Percentiles rank a stretch among this genome's conserved stretches.
Evolutionary conservation across 2,329 filamentous ascomycete genomes (phyloP).

Genomic region (Aureobasidium sp.): DNA sequence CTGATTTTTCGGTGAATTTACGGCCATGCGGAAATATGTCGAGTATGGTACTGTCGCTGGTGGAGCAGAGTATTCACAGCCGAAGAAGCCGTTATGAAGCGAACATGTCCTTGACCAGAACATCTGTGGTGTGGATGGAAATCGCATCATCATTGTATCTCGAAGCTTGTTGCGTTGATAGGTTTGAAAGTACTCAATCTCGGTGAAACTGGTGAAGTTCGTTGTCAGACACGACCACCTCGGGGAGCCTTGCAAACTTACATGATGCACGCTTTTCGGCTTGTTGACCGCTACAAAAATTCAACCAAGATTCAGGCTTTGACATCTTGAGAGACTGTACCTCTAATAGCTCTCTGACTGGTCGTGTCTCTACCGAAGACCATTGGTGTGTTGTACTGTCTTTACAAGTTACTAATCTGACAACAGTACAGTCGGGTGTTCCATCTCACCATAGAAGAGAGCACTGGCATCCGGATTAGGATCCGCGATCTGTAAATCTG

Average conservation of each 20-base stretch:
- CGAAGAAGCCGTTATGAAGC: conserved; percentile 1
- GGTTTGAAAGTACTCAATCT: not conserved
- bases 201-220: not conserved
- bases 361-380: not conserved
- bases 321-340: not conserved
- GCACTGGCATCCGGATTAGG: not conserved
- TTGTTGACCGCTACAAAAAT: not conserved
- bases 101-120: not conserved
- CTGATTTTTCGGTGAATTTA: not conserved
- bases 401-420: not conserved
- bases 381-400: not conserved
- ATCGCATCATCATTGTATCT: not conserved
- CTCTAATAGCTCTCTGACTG: not conserved
- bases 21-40: not conserved
- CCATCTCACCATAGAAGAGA: not conserved
- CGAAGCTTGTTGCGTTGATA: not conserved
- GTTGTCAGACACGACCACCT: not conserved
- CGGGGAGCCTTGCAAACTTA: not conserved
- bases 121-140: not conserved
- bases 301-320: not conserved
- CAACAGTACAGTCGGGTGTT: not conserved
- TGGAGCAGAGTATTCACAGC: not conserved
- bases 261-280: not conserved
- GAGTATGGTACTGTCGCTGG: not conserved
- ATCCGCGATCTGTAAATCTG: not conserved